Evolutionary conservation across 352 stramenopile species (phyloP), one percentile per base, ranked within the genome.

Genomic region (Phytopythium kandeliae): DNA sequence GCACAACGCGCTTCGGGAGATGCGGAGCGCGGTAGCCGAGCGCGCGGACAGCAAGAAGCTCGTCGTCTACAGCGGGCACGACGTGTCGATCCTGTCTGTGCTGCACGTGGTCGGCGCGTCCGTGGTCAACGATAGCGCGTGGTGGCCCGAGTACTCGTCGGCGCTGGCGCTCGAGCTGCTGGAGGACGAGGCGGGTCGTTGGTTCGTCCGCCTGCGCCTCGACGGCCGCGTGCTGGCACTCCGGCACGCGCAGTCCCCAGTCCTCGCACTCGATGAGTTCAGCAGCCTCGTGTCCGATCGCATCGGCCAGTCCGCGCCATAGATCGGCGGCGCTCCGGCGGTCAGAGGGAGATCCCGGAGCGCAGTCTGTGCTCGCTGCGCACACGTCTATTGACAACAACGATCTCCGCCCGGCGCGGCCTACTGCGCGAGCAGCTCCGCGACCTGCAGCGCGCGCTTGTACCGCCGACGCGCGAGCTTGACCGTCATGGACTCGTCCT

Each of bases 61-160:
- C 26, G 55, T 89, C 35, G 60, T 91, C 22, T 94, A 92, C 69
- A 92, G 80, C 46, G 83, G 83, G 30, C 83, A 94, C 54, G 83
- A 94, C 52, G 65, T 92, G 19, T 89, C 80, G 19, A 59, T 94
- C 43, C 63, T 94, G 19, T 79, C 80, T 1, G 57, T 89, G n/a
- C 62, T 94, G n/a, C 76, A 85, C 51, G 75, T 73, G 1, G 66
- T 89, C 19, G 54, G 74, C 45, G 71, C 67, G 11, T 44, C 69
- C 24, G 50, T 87, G 25, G 60, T 67, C 17, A 57, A 79, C n/a
- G 51, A 80, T 35, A 60, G 70, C 15, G 53, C 42, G 13, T 90
- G 69, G 65, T 94, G 83, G 83, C 83, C 83, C 2, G 63, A 78
- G 11, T 94, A 94, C 55, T 77, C 75, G 8, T 79, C 78, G 2